Evolutionary conservation across 306 rosid species (phyloP).

Genomic region (Quercus robur): DNA sequence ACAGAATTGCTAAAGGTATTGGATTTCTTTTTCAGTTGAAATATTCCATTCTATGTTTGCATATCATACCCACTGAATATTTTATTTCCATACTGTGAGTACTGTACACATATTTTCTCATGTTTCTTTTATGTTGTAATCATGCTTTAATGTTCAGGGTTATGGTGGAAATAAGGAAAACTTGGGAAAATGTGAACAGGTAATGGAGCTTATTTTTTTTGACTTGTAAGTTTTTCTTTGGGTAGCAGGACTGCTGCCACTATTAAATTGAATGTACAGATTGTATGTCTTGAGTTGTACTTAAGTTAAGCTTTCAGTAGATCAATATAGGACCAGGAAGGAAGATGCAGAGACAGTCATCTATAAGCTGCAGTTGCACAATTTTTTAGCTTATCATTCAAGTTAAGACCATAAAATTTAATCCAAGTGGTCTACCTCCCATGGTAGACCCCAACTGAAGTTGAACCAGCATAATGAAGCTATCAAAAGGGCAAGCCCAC

Average conservation of each 20-base stretch:
- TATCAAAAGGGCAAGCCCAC: too few species aligned
- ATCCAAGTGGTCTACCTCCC: too few species aligned
- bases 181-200: slow-evolving; percentile 96
- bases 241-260: slow-evolving; percentile 1
- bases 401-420: neutral
- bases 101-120: slow-evolving; percentile 7
- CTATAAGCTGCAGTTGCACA: neutral
- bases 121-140: slow-evolving; percentile 23
- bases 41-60: neutral
- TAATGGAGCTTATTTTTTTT: slow-evolving; percentile 20
- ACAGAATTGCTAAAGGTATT: slow-evolving; percentile 81
- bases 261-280: slow-evolving; percentile 5
- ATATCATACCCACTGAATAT: neutral
- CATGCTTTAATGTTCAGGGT: slow-evolving; percentile 48
- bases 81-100: slow-evolving; percentile 3
- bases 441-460: too few species aligned
- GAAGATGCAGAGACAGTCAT: neutral
- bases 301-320: neutral
- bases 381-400: neutral
- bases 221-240: neutral
- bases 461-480: too few species aligned
- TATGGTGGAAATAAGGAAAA: slow-evolving; percentile 78
- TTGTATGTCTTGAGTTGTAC: neutral
- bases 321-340: neutral
- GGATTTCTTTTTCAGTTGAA: slow-evolving; percentile 10